Evolutionary conservation across 139 green algal genomes (phyloP), one percentile per base, ranked within the genome.

Genomic region (Gonium pectorale): DNA sequence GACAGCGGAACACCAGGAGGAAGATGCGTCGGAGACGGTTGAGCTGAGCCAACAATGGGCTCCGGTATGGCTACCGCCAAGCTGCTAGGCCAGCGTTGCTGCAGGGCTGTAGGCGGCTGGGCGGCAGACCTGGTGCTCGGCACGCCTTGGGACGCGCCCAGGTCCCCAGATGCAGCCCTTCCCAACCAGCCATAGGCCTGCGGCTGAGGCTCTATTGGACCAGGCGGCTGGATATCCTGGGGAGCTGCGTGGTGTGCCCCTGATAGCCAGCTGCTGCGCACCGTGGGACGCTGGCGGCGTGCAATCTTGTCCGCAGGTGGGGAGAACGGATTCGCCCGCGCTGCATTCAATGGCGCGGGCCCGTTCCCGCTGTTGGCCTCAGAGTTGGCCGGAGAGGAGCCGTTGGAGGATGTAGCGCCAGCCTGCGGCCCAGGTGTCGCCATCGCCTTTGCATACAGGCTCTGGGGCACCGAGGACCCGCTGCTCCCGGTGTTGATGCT

Each of bases 1-100:
- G 68, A 77, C 0, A 79, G 49, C n/a, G 70, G 70, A 5, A 79
- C 52, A 6, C 70, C 70, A 3, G 70, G 70, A 19, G 70, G 70
- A 46, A 79, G 35, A 46, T 29, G 26, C 41, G 40, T 33, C 67
- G 21, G n/a, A 21, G 21, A 31, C 68, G 51, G 68, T 27, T 75
- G 67, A 56, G 43, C 43, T 54, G 46, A 15, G n/a, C n/a, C n/a
- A n/a, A n/a, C n/a, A n/a, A n/a, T n/a, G n/a, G n/a, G n/a, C n/a
- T 77, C 68, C 11, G 68, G 68, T 27, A 29, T 62, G 27, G 43
- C 44, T 7, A n/a, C 43, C 11, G 43, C 43, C 24, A 77, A n/a
- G 41, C 43, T n/a, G 37, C n/a, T 60, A 29, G 68, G 31, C 68
- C 43, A 60, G 8, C 46, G 46, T 11, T 11, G 15, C 46, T 11